phyloP scores from a whole-genome alignment of 2,329 filamentous ascomycete species.

The Nemania abortiva region DNA sequence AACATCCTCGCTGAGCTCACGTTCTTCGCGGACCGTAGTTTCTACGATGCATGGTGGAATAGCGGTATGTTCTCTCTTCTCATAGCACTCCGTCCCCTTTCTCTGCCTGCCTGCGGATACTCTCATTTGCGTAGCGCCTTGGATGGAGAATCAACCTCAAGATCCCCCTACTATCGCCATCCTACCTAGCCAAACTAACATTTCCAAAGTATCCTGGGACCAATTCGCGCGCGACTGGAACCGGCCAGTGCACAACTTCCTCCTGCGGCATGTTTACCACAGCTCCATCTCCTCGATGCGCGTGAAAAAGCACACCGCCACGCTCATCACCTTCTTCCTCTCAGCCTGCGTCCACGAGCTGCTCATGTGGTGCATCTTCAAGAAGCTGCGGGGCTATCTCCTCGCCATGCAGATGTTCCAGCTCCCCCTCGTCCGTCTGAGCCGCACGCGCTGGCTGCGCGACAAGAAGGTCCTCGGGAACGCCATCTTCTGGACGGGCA shows the following conservation, averaged over 20 bases:
- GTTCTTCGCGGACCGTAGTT: conserved; percentile 80
- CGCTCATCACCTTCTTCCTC: conserved; percentile 80
- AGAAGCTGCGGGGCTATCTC: conserved; percentile 80
- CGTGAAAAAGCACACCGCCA: conserved; percentile 76
- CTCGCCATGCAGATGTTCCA: conserved; percentile 81
- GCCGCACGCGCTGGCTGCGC: conserved; percentile 74
- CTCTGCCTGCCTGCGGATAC: too few relatives aligned
- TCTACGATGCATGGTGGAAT: conserved; percentile 76
- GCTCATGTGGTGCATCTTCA: conserved; percentile 84
- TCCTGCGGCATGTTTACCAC: conserved; percentile 84
- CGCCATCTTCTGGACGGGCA: conserved; percentile 80
- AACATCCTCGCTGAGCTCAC: conserved; percentile 84
- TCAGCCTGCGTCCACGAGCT: conserved; percentile 79
- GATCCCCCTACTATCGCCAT: not conserved
- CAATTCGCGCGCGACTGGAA: conserved; percentile 87
- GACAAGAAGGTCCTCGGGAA: conserved; percentile 75
- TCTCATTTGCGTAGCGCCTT: not conserved
- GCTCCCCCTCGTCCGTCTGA: conserved; percentile 76
- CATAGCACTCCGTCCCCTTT: not conserved
- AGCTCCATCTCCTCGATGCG: conserved; percentile 79
- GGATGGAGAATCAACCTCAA: not conserved
- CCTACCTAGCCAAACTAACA: not conserved
- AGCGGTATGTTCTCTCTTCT: conserved; percentile 54
- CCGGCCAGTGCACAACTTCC: conserved; percentile 80
- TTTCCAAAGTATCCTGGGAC: conserved; percentile 70